Evolutionary conservation across 1,284 basidiomycete genomes (phyloP).

Genomic region (Irpex sp.): DNA sequence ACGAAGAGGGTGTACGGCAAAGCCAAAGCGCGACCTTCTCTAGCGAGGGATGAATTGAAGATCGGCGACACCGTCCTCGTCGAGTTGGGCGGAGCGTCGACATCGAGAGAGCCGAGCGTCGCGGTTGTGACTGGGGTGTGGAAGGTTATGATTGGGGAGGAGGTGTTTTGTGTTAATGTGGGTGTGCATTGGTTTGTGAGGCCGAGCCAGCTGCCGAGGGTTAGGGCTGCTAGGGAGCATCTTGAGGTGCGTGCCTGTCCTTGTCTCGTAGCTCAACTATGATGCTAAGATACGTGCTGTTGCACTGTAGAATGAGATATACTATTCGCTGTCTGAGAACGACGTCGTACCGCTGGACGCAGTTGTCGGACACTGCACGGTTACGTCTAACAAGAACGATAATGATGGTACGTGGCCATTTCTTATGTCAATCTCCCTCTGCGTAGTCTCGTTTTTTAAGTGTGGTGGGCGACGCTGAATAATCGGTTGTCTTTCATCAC

Average conservation of each 20-base stretch:
- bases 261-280: background rate
- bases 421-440: background rate
- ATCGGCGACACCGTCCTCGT: constrained; percentile 62
- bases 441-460: background rate
- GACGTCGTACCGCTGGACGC: constrained; percentile 45
- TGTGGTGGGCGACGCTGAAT: too few relatives aligned
- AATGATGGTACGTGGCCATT: background rate
- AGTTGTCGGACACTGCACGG: constrained; percentile 48
- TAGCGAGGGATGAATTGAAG: constrained; percentile 31
- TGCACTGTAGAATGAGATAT: constrained; percentile 65
- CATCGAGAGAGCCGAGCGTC: constrained; percentile 45
- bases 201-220: constrained; percentile 49
- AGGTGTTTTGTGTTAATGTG: constrained; percentile 39
- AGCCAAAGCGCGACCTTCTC: background rate
- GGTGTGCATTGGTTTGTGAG: constrained; percentile 67
- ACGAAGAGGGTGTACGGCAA: constrained; percentile 4
- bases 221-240: constrained; percentile 53
- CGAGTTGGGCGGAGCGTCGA: constrained; percentile 32
- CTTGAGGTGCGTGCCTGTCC: constrained; percentile 37
- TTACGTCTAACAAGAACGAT: constrained; percentile 28
- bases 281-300: too few relatives aligned
- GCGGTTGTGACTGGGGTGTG: constrained; percentile 65
- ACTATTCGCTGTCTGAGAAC: constrained; percentile 51
- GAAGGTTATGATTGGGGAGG: constrained; percentile 37
- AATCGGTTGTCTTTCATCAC: too few relatives aligned